Base-by-base conservation (phyloP, 306 rosid genomes). In the Abrus precatorius region DNA sequence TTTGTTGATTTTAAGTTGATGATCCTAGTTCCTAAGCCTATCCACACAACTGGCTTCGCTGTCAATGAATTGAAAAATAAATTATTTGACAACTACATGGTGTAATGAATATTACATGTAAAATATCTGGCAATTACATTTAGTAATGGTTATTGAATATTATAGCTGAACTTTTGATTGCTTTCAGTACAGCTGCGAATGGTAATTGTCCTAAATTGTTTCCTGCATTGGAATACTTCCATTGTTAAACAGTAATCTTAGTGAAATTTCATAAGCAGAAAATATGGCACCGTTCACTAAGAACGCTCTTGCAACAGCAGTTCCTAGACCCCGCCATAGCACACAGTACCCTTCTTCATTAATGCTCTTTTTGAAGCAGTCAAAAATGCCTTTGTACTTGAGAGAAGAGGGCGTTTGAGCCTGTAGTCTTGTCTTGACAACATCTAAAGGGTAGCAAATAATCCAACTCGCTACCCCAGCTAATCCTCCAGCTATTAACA, bases 381-480 rank as follows among this genome's bases (percentile, higher is more conserved):
- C 97, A 14, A 48, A 30, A 29, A 95, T 89, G 9, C 97, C 95
- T 2, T 40, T 54, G 73, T 93, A 95, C 72, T 89, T 91, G 5
- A 79, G 11, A 5, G 89, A 83, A 73, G 80, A 62, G 1, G 68
- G 70, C 30, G 95, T 86, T 44, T 95, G 94, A 75, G 86, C 94
- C 68, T 92, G 97, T 43, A 95, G 62, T 53, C 97, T 86, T 45
- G 95, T 95, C 82, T 95, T 93, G 0, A 93, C 57, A 49, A 95
- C 97, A 74, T 95, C 99, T 12, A 91, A 74, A 3, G 96, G 99
- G 72, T 93, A 91, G 65, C 99, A 90, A 64, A 80, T 89, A 20
- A 85, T 73, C 97, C 97, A 95, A 55, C 97, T 95, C 0, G 94
- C 87, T n/a, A 90, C 95, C 20, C 97, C 99, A 0, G 97, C 99